A percentile compares a stretch with the other conserved stretches of the same genome.
Evolutionary conservation across 2,329 filamentous ascomycete genomes (phyloP).

Genomic region (Scytalidium lignicola): DNA sequence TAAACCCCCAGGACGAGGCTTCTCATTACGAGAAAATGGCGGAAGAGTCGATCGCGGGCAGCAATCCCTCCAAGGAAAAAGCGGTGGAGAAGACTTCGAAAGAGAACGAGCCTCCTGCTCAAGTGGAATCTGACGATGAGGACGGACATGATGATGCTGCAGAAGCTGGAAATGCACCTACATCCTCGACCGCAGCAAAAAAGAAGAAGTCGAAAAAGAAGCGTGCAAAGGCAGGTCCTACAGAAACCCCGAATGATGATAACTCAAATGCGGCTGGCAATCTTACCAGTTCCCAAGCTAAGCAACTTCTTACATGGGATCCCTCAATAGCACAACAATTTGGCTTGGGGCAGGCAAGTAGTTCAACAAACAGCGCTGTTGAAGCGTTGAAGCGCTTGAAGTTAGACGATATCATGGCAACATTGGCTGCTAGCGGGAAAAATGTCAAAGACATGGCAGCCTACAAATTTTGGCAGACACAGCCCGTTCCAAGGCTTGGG

Average conservation of each 20-base stretch:
- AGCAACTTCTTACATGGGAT: slow-evolving; percentile 66
- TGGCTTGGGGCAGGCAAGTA: slow-evolving; percentile 30
- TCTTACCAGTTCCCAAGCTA: slow-evolving; percentile 51
- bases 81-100: slow-evolving; percentile 22
- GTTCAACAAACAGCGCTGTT: slow-evolving; percentile 35
- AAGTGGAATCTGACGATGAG: slow-evolving; percentile 44
- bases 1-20: neutral
- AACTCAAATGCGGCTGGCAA: slow-evolving; percentile 36
- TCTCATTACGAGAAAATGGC: slow-evolving; percentile 32
- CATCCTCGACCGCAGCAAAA: slow-evolving; percentile 31
- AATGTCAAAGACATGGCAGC: slow-evolving; percentile 94
- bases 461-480: slow-evolving; percentile 98
- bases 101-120: slow-evolving; percentile 33
- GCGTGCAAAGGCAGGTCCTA: slow-evolving; percentile 45
- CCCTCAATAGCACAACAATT: slow-evolving; percentile 63
- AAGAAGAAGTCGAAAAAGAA: slow-evolving; percentile 64
- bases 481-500: slow-evolving; percentile 85
- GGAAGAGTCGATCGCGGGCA: slow-evolving; percentile 60
- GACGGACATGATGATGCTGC: slow-evolving; percentile 30
- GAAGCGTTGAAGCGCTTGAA: slow-evolving; percentile 57
- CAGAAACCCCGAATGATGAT: slow-evolving; percentile 22
- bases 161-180: slow-evolving; percentile 22
- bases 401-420: slow-evolving; percentile 68
- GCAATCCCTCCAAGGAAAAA: slow-evolving; percentile 44
- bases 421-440: slow-evolving; percentile 71